These are phyloP conservation scores for Magnolia officinalis DNA, from an alignment of 164 flowering plant species.

Conservation along the genomic window DNA sequence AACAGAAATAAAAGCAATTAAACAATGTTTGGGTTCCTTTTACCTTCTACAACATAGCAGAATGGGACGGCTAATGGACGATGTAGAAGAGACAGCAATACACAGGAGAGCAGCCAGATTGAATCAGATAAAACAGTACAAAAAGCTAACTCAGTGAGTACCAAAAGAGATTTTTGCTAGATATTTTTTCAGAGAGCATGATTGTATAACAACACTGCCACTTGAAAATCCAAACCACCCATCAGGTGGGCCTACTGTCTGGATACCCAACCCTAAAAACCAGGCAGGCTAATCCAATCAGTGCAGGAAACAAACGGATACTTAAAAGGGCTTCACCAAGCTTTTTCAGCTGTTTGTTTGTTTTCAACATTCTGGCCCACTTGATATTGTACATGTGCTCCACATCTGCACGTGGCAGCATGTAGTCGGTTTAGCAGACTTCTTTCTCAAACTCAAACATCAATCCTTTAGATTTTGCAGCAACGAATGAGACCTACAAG, in stretches of 20 bases:
- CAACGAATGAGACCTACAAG: conserved; percentile 7
- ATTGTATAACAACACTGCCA: too few relatives aligned
- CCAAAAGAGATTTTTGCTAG: background rate
- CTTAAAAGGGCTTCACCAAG: background rate
- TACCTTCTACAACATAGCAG: conserved; percentile 11
- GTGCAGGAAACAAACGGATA: background rate
- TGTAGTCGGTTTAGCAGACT: too few relatives aligned
- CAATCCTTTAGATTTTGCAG: conserved; percentile 17
- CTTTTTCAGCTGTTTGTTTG: background rate
- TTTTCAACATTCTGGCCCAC: too few relatives aligned
- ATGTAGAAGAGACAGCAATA: conserved; percentile 9
- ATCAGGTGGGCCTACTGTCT: too few relatives aligned
- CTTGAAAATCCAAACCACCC: too few relatives aligned
- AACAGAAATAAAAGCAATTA: background rate
- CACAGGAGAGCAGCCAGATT: conserved; percentile 19
- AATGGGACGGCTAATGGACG: conserved; percentile 17
- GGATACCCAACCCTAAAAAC: too few relatives aligned
- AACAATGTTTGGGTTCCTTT: background rate
- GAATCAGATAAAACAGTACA: conserved; percentile 14
- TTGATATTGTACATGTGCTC: too few relatives aligned
- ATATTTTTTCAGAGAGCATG: too few relatives aligned
- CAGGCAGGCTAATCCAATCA: too few relatives aligned
- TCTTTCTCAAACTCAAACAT: too few relatives aligned
- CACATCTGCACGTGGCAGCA: too few relatives aligned
- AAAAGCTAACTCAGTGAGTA: conserved; percentile 21